Evolutionary conservation across 768 basidiomycete genomes (phyloP), one percentile per base, ranked within the genome.

Genomic region (Pisolithus tinctorius): DNA sequence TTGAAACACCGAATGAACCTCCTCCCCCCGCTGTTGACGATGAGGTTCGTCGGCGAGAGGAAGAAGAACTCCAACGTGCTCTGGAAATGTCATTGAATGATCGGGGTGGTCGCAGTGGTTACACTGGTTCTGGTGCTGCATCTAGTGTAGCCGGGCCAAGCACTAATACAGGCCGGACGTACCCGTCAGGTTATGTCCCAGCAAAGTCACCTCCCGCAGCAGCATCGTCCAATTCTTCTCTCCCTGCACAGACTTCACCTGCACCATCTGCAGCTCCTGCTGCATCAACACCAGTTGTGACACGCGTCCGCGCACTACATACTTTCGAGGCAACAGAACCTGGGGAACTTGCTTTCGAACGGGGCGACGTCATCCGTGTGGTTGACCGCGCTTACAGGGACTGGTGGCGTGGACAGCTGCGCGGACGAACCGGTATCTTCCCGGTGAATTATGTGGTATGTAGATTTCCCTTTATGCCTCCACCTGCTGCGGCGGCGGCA

Each of bases 391-490:
- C 86, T 23, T 95, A 95, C 68, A 87, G 90, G 60, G 93, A 96
- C 63, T 98, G 95, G 95, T 97, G 93, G 92, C 71, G 91, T 23
- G 95, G 95, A 1, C 93, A 96, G 58, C 67, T 94, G 42, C 88
- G 83, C 61, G 93, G 91, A 0, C 73, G 88, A 52, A 92, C 93
- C 3, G 93, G 93, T 41, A 98, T 98, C 44, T 97, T 98, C 68
- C 95, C 95, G 0, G 91, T 95, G 17, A 96, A 95, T 66, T 96
- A 97, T 71, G 92, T 97, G 59, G 91, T 90, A 60, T 6, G 85
- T 77, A 36, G 53, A 48, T 41, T 45, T 45, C 29, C 25, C 14
- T 17, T 16, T 50, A 23, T 13, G 34, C 5, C 13, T 34, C 34
- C 13, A 13, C 34, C 5, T 34, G 34, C 31, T 34, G 31, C 11